phyloP scores from a whole-genome alignment of 805 yeast genomes.

The Metschnikowia baotianmanensis region DNA sequence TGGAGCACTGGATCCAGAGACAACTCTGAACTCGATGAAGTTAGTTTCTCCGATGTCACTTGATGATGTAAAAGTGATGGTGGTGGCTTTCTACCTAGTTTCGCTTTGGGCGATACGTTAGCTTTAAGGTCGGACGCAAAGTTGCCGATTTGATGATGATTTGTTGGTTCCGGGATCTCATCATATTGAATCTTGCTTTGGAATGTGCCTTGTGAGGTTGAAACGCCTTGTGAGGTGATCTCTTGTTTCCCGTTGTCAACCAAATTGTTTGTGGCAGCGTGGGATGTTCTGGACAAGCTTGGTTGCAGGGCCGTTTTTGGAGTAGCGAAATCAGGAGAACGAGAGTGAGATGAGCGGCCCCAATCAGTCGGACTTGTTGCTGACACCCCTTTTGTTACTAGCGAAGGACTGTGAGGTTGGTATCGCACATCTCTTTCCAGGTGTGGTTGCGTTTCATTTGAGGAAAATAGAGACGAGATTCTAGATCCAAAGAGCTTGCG shows the following conservation, averaged over 20 bases:
- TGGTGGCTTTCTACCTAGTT: conserved; percentile 3
- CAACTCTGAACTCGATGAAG: neutral
- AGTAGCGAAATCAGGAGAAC: too few species aligned
- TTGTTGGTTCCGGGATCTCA: too few species aligned
- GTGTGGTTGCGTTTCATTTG: conserved; percentile 12
- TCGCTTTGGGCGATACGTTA: neutral
- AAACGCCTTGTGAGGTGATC: neutral
- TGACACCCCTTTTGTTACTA: conserved; percentile 1
- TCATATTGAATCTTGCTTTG: neutral
- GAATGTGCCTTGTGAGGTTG: neutral
- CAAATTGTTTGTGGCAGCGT: too few species aligned
- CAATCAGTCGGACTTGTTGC: too few species aligned
- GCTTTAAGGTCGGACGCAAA: too few species aligned
- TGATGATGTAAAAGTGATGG: neutral
- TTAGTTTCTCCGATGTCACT: neutral
- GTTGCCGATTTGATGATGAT: too few species aligned
- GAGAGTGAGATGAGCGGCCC: too few species aligned
- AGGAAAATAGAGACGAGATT: conserved; percentile 30
- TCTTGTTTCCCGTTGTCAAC: neutral
- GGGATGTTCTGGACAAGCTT: too few species aligned
- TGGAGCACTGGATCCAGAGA: neutral
- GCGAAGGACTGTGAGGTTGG: conserved; percentile 1
- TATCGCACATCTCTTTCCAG: conserved; percentile 2
- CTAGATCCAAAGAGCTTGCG: conserved; percentile 28
- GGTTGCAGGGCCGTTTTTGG: too few species aligned